Conservation (phyloP, 2,329 filamentous ascomycete genomes). For the Chrysoporthe cubensis region DNA sequence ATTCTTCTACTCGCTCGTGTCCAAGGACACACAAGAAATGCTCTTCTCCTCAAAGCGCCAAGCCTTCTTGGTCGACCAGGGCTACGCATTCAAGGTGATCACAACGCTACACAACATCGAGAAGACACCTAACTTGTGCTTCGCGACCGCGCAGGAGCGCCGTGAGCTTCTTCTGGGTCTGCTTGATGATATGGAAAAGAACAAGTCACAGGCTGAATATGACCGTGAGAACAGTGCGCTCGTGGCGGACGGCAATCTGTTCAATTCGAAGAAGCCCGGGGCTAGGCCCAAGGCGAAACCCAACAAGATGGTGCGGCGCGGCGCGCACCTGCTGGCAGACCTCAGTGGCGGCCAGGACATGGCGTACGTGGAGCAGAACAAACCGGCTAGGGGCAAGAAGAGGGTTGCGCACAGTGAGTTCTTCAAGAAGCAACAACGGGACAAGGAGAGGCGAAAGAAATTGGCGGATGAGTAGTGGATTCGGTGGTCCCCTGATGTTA, state of each 20-base stretch:
- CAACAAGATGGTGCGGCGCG: slow-evolving; percentile 71
- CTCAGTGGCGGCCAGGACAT: slow-evolving; percentile 92
- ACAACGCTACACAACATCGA: slow-evolving; percentile 93
- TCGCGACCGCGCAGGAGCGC: slow-evolving; percentile 76
- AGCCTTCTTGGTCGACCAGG: slow-evolving; percentile 95
- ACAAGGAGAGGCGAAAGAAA: slow-evolving; percentile 58
- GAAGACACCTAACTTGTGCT: slow-evolving; percentile 77
- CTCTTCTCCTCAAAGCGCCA: slow-evolving; percentile 96
- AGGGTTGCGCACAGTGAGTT: slow-evolving; percentile 60
- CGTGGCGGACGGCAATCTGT: slow-evolving; percentile 43
- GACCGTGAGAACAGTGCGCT: slow-evolving; percentile 34
- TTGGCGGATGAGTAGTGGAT: slow-evolving; percentile 1
- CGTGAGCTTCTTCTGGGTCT: slow-evolving; percentile 88
- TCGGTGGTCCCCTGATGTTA: not conserved
- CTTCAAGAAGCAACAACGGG: slow-evolving; percentile 68
- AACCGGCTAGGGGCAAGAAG: slow-evolving; percentile 69
- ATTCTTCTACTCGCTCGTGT: slow-evolving; percentile 97
- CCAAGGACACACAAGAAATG: slow-evolving; percentile 98
- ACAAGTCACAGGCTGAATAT: slow-evolving; percentile 33
- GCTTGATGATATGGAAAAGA: slow-evolving; percentile 78
- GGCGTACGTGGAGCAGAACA: slow-evolving; percentile 91
- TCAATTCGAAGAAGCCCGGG: slow-evolving; percentile 40
- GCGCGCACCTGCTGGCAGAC: slow-evolving; percentile 82
- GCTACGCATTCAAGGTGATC: slow-evolving; percentile 98
- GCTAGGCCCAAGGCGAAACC: slow-evolving; percentile 30